Evolutionary conservation across 192 early-diverging fungal genomes (phyloP).

Genomic region (Spizellomyces sp.): DNA sequence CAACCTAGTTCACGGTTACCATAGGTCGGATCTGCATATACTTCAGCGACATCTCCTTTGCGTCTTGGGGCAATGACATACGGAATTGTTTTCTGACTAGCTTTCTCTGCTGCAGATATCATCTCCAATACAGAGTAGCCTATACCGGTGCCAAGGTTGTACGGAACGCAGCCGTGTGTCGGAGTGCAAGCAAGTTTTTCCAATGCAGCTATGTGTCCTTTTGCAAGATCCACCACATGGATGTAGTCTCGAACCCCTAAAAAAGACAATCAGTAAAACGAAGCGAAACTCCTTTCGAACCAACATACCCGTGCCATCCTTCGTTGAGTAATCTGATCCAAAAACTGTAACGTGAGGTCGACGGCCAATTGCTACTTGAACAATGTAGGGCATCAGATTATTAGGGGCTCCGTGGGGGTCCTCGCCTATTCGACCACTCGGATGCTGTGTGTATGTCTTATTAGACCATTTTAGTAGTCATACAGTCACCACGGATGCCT

Average conservation of each 20-base stretch:
- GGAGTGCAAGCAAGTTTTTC: slow-evolving; percentile 23
- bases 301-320: slow-evolving; percentile 67
- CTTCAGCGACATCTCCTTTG: slow-evolving; percentile 78
- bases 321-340: slow-evolving; percentile 83
- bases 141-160: slow-evolving; percentile 81
- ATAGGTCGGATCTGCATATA: slow-evolving; percentile 75
- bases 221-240: slow-evolving; percentile 87
- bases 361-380: slow-evolving; percentile 76
- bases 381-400: slow-evolving; percentile 84
- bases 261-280: no score
- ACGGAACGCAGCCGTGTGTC: slow-evolving; percentile 47
- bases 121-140: slow-evolving; percentile 86
- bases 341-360: slow-evolving; percentile 71
- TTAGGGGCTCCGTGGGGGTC: slow-evolving; percentile 77
- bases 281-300: no score
- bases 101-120: slow-evolving; percentile 70
- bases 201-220: slow-evolving; percentile 80
- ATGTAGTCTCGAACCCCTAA: slow-evolving; percentile 79
- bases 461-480: no score
- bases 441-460: slow-evolving; percentile 43
- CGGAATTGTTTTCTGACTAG: slow-evolving; percentile 65
- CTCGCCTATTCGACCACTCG: slow-evolving; percentile 83
- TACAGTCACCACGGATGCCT: no score
- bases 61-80: slow-evolving; percentile 64
- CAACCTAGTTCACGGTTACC: slow-evolving; percentile 65